These are phyloP conservation scores for Amanita subjunquillea DNA, from an alignment of 768 basidiomycete genomes.

Conservation along the genomic window DNA sequence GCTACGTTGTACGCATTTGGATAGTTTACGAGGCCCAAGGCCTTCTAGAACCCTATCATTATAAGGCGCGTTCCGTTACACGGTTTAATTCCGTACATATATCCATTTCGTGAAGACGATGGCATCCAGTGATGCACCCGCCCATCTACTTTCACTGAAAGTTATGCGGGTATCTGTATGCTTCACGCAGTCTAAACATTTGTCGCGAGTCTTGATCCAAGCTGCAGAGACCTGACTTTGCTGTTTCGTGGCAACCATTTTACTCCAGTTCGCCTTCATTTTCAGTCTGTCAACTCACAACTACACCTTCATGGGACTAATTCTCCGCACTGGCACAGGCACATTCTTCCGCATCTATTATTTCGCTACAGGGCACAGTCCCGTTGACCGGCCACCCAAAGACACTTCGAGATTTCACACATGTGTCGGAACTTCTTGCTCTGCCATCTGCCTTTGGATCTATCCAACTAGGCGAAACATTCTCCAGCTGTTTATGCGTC, in stretches of 20 bases:
- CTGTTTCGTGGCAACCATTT: constrained; percentile 77
- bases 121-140: constrained; percentile 34
- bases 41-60: constrained; percentile 6
- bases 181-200: constrained; percentile 1
- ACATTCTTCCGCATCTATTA: constrained; percentile 67
- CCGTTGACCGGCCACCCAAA: constrained; percentile 74
- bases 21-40: constrained; percentile 15
- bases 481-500: constrained; percentile 72
- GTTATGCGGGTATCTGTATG: constrained; percentile 85
- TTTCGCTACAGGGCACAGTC: constrained; percentile 62
- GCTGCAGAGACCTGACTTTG: constrained; percentile 59
- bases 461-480: constrained; percentile 85
- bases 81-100: not conserved
- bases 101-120: constrained; percentile 1
- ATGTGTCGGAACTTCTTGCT: constrained; percentile 69
- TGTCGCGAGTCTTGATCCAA: constrained; percentile 6
- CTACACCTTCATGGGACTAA: not conserved
- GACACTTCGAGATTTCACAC: constrained; percentile 72
- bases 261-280: constrained; percentile 78
- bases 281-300: constrained; percentile 32
- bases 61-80: not conserved
- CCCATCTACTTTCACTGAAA: constrained; percentile 68
- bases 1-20: constrained; percentile 7
- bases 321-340: constrained; percentile 22
- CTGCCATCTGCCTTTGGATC: constrained; percentile 78